Base-by-base conservation (phyloP, 441 rosid species). In the Adansonia grandidieri region DNA sequence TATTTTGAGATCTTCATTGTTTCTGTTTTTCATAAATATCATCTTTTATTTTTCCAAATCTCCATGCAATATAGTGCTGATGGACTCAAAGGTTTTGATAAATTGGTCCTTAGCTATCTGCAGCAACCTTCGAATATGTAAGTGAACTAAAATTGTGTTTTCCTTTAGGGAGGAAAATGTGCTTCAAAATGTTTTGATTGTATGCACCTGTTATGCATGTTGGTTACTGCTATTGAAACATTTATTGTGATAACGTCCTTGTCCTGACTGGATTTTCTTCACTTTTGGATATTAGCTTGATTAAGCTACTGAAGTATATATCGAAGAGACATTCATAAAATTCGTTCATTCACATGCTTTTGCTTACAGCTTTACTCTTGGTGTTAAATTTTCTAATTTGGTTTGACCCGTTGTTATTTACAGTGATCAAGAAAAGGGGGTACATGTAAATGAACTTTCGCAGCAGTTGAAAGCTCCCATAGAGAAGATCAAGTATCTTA, bases 381-480 rank as follows among this genome's bases (percentile, higher is more conserved):
- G 11, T 70, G 14, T 8, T 24, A 32, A 70, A 9, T 54, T 54
- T 6, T 32, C 42, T 57, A 20, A 20, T 40, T 42, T 44, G 13
- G 1, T 58, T 42, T 62, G 58, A 77, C 11, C 40, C 62, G 10
- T 53, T 72, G 57, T 45, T 83, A 48, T 75, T 73, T 85, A 81
- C 90, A 96, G 99, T 71, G 92, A 84, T 37, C 87, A 85, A 77
- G 95, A 96, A 81, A 92, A 90, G 80, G 98, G 98, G 19, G 81
- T 93, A 51, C 98, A 93, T 81, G 45, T 91, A 54, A 90, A 91
- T 83, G 98, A 96, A 85, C 85, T 96, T 48, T 82, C 90, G 17
- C 86, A 85, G 75, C 91, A 89, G 69, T 85, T 96, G 84, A 93
- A 92, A 82, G 87, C 91, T 81, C 92, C 99, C 3, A 77, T 83